Evolutionary conservation across 148 eudicot species (phyloP), one percentile per base, ranked within the genome.

Genomic region (Pharnaceum exiguum): DNA sequence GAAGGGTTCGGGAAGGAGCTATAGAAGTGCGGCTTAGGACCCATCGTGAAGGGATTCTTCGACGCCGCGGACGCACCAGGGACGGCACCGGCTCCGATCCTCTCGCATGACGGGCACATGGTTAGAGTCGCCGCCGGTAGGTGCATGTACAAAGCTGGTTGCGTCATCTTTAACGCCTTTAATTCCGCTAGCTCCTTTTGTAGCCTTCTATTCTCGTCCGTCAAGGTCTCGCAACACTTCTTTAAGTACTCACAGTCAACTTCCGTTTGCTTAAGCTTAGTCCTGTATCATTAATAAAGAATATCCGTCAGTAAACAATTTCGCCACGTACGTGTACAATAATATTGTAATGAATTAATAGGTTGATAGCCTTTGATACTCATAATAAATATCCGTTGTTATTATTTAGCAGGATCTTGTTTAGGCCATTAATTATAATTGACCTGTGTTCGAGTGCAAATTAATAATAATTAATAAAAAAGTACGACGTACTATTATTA

Each of bases 101-200:
- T 59, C 52, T 88, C 94, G 39, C 96, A 89, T 0, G 96, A 85
- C 0, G 96, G 94, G 60, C 96, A 89, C 79, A 85, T 72, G 30
- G 85, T 62, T n/a, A 89, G 82, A 5, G 93, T 80, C 22, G 93
- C 83, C 0, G 89, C 78, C 18, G 91, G 86, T 31, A 82, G 59
- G 31, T 80, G 89, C 87, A 80, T 82, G 69, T 80, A 80, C 10
- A 80, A 51, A 1, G n/a, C n/a, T n/a, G 90, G 89, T 7, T 67
- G 82, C 13, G 87, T 38, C 16, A 70, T 10, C 38, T 81, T 86
- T 17, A 77, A 39, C 1, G 85, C 61, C 55, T 77, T 86, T 3
- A 90, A 75, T 39, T 90, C 95, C 26, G 77, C 84, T 0, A 90
- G 28, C 63, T 90, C 97, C 58, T 74, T 90, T 11, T 82, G 82